Evolutionary conservation across 352 stramenopile genomes (phyloP), one percentile per base, ranked within the genome.

Genomic region (Blastocystis sp.): DNA sequence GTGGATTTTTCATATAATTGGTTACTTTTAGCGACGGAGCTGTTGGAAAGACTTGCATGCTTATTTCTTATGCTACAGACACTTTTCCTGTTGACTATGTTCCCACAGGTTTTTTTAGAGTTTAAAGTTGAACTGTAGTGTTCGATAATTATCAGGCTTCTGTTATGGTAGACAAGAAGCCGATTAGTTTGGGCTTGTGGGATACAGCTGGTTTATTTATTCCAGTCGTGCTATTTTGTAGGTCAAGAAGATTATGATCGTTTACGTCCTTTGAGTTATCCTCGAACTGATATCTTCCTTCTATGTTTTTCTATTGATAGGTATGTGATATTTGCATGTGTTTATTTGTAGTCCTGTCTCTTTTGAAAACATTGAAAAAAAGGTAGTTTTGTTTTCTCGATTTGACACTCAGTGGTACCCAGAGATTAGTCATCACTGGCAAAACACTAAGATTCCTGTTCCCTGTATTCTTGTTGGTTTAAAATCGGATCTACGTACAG

Each of bases 21-120:
- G 9, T 55, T 0, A 89, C 90, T 30, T 70, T 91, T 87, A 96
- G 95, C n/a, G 96, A 98, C 91, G 96, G 95, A 76, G 95, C 95
- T 18, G 95, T 98, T 34, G 96, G 96, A 78, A 98, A 98, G 91
- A 98, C 96, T 63, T 98, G 95, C 85, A 94, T 98, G 68, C 93
- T 98, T 56, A 98, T 98, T 91, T 98, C 94, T 90, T 98, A 98
- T 93, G 98, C 95, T 68, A 98, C 95, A 78, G 98, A 98, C 92
- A 96, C 95, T 65, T 98, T 98, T 91, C 96, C 95, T 8, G 94
- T 94, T 90, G 95, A 98, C 90, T 98, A 98, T 93, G 98, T 98
- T 91, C 95, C 96, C 69, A 98, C 96, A 16, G 53, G 73, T 85
- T 24, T 30, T 97, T 26, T 97, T 98, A 91, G 94, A 97, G 91